These are phyloP conservation scores for Beauveria asiatica DNA, from an alignment of 2,329 filamentous ascomycete species.

Conservation along the genomic window DNA sequence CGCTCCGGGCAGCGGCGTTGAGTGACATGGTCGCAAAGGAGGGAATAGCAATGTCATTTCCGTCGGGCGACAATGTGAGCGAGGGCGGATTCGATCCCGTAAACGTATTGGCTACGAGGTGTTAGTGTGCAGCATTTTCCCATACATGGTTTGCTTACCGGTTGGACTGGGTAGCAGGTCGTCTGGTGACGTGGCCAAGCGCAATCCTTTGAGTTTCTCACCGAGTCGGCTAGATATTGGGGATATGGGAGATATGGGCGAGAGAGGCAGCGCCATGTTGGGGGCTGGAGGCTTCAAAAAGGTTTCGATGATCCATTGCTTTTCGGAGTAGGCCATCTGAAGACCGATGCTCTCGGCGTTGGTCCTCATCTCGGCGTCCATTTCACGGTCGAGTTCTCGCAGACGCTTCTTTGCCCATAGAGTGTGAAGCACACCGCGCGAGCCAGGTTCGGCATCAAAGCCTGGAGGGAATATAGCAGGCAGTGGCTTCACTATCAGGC, in stretches of 20 bases:
- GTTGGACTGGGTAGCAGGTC: conserved; percentile 48
- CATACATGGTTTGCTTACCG: conserved; percentile 33
- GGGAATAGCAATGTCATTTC: conserved; percentile 27
- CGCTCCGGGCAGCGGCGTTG: conserved; percentile 22
- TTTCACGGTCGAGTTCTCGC: conserved; percentile 66
- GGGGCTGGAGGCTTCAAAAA: conserved; percentile 38
- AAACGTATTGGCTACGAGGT: conserved; percentile 26
- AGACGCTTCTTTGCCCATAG: conserved; percentile 83
- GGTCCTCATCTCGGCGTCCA: conserved; percentile 59
- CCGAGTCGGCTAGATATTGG: conserved; percentile 60
- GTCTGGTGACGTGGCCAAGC: conserved; percentile 62
- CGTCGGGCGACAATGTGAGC: conserved; percentile 23
- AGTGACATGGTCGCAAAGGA: conserved; percentile 29
- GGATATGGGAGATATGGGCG: conserved; percentile 55
- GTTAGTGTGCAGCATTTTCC: conserved; percentile 12
- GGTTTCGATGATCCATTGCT: conserved; percentile 74
- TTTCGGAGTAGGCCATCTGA: conserved; percentile 76
- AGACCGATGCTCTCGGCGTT: conserved; percentile 78
- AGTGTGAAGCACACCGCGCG: conserved; percentile 78
- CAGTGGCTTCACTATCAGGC: conserved; percentile 62
- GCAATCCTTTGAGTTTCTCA: conserved; percentile 73
- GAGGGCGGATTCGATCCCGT: conserved; percentile 25
- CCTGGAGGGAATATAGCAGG: conserved; percentile 80
- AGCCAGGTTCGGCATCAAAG: conserved; percentile 61
- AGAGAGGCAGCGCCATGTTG: conserved; percentile 32